Evolutionary conservation across 805 yeast genomes (phyloP), one percentile per base, ranked within the genome.

Genomic region (Candida silvicultrix): DNA sequence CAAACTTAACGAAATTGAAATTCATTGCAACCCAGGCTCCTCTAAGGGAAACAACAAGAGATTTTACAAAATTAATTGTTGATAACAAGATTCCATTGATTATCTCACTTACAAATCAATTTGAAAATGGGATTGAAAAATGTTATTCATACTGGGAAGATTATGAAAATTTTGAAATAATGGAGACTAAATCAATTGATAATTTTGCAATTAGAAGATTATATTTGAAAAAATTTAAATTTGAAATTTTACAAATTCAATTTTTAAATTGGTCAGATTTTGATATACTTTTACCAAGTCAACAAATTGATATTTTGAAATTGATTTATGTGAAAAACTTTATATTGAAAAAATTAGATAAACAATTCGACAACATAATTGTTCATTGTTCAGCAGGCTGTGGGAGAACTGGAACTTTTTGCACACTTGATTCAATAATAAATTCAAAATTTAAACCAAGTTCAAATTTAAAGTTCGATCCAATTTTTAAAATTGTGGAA

Each of bases 311-410:
- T 51, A 66, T 89, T 25, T 66, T 87, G 23, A 69, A 75, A 46
- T 60, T 80, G 21, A 73, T 80, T 28, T 66, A 68, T 42, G 56
- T 81, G 54, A 75, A 77, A 47, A 69, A 71, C 42, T 52, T 70
- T 12, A 59, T 80, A 16, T 63, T 73, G 40, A 52, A 63, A 32
- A 48, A 51, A n/a, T 47, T 62, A 21, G 42, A 43, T 3, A 47
- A 34, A n/a, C 48, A 46, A 38, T 38, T 49, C 8, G 47, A 54
- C 8, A 60, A 68, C 1, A 73, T 81, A 6, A 60, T 89, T 40
- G 86, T 85, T 22, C 98, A 92, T 65, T 92, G 99, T 60, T 88
- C 96, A 7, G 98, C 98, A 1, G 99, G 99, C 0, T 89, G 96
- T 59, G 99, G 99, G 18, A 71, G 99, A 47, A 89, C 98, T 0